Base-by-base conservation (phyloP, 371 early-diverging fungal genomes). In the Syncephalis plumigaleata region DNA sequence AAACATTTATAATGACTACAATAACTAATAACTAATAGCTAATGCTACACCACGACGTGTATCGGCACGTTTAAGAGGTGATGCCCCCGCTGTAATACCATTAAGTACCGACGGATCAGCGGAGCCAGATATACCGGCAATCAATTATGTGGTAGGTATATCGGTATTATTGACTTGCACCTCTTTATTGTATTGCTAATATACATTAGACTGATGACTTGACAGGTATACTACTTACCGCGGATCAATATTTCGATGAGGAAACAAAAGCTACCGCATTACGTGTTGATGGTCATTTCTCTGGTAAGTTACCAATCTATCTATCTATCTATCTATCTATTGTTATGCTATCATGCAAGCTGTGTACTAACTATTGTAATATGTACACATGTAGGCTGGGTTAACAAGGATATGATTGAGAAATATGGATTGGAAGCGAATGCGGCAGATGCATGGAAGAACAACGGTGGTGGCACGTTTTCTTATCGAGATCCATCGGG, bases 391-490 rank as follows among this genome's bases (percentile, higher is more conserved):
- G 4, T 40, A 45, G 76, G 79, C 9, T 81, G 79, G 79, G 60
- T 78, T 25, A 73, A 74, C 31, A 60, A 60, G 0, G 69, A 59
- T 0, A 56, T 73, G n/a, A 65, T 77, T 45, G 57, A 60, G 31
- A 73, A 67, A 44, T 63, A 80, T 42, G 71, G 71, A 1, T 66
- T 81, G 36, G 73, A 69, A 18, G 50, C 58, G 21, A 67, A 62
- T 36, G 77, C 79, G 2, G 46, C 67, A 5, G 78, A 74, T 44
- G 77, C 77, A 16, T 81, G 82, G 80, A 78, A 81, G 44, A 71
- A 73, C 45, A 73, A 81, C 43, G 82, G 80, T 13, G 82, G 82
- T 25, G 82, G 79, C n/a, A 67, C 63, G 9, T 81, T 76, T 47
- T 73, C 79, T 2, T 79, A 63, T 52, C 65, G 63, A 31, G 75